Base-by-base conservation (phyloP, 306 rosid genomes). In the Urtica urens region DNA sequence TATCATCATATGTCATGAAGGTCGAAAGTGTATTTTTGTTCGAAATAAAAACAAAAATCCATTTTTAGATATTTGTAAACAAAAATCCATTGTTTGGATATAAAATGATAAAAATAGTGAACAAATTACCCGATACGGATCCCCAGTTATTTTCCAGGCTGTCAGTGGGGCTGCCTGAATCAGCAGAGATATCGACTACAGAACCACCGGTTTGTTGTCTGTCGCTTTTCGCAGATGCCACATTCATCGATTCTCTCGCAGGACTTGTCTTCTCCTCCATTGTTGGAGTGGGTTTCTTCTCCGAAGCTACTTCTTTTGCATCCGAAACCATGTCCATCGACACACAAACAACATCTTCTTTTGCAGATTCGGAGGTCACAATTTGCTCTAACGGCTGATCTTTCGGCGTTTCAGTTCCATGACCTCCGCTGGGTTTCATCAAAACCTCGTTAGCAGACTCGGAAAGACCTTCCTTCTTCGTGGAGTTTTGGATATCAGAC, bases 101-200 rank as follows among this genome's bases (percentile, higher is more conserved):
- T 13, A 31, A 13, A 31, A 13, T 7, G 13, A 31, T 31, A 13
- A 7, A 31, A 31, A 31, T 31, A 13, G 10, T 0, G 37, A 13
- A 13, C 7, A 31, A 31, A 8, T 5, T 79, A 90, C 97, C 97
- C 81, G 95, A 81, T 49, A 79, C 73, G 60, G 95, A 84, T 24
- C 97, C 95, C 92, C 94, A 81, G 57, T 81, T 71, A 52, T 83
- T 86, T 25, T 85, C 92, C 64, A 84, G 60, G 69, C 95, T 83
- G 52, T 83, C 93, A 30, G 80, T 58, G 65, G 40, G 75, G 76
- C 95, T 85, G 62, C 69, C 20, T 1, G 78, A 67, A 49, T 77
- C 77, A 59, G 74, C 71, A 29, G 86, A 74, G 55, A 68, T 63
- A 67, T 79, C 95, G 44, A 69, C 17, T 17, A 69, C 60, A 13